Conservation (phyloP, 441 rosid species). For the Adansonia madagascariensis region DNA sequence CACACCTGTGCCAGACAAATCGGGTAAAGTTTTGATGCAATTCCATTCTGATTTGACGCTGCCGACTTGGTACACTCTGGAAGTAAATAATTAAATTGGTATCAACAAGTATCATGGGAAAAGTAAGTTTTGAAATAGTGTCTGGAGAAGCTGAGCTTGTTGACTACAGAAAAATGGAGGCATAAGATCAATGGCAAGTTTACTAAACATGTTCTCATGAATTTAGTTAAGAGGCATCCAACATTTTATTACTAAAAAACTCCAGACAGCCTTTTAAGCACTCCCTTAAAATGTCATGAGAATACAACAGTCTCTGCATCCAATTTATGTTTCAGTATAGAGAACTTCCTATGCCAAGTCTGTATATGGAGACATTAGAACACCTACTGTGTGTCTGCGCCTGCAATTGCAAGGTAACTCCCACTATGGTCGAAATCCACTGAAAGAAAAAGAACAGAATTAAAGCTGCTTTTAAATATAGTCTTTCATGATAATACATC, state of each 20-base stretch:
- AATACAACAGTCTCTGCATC: neutral
- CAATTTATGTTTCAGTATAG: neutral
- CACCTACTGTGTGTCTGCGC: constrained; percentile 82
- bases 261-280: neutral
- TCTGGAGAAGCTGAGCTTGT: neutral
- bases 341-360: neutral
- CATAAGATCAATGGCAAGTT: neutral
- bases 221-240: neutral
- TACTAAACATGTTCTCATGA: neutral
- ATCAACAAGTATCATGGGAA: constrained; percentile 1
- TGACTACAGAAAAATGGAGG: neutral
- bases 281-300: neutral
- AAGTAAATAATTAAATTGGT: constrained; percentile 8
- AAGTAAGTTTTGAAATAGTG: neutral
- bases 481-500: neutral
- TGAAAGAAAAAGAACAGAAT: constrained; percentile 41
- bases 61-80: constrained; percentile 86
- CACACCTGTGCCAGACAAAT: constrained; percentile 97
- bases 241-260: neutral
- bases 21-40: constrained; percentile 82
- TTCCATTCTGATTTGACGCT: constrained; percentile 97
- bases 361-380: neutral
- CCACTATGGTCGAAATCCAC: constrained; percentile 99
- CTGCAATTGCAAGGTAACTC: constrained; percentile 83
- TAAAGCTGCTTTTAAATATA: constrained; percentile 18